phyloP scores from a whole-genome alignment of 352 stramenopile genomes.

The Pythium folliculosum region DNA sequence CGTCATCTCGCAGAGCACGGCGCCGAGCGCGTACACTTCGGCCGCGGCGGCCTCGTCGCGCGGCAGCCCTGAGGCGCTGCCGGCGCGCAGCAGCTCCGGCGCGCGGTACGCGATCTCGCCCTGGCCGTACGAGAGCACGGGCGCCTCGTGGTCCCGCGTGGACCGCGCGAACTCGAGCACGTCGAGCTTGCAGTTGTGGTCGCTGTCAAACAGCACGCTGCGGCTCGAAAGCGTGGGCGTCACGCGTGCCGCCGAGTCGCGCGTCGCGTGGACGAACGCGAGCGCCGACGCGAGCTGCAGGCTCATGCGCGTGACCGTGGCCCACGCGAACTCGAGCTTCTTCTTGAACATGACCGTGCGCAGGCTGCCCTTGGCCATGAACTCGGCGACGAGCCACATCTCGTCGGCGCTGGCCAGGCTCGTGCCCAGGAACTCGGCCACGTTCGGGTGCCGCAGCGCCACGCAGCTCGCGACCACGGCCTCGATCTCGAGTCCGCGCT shows the following conservation, averaged over 20 bases:
- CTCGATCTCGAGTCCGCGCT: constrained; percentile 45
- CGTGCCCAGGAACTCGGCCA: constrained; percentile 68
- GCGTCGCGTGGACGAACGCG: constrained; percentile 49
- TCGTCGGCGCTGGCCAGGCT: constrained; percentile 59
- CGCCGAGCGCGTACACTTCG: constrained; percentile 71
- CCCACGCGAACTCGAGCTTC: constrained; percentile 57
- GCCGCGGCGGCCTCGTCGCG: constrained; percentile 27
- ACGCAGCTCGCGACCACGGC: constrained; percentile 51
- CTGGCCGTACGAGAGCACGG: constrained; percentile 50
- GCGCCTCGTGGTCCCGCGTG: constrained; percentile 43
- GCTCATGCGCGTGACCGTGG: constrained; percentile 49
- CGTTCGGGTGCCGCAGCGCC: constrained; percentile 64
- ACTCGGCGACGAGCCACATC: constrained; percentile 70
- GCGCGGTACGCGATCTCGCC: constrained; percentile 58
- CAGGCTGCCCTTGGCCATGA: constrained; percentile 73
- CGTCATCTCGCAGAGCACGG: constrained; percentile 78
- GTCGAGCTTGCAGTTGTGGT: constrained; percentile 76
- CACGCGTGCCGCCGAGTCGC: constrained; percentile 29
- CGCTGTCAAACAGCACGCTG: constrained; percentile 54
- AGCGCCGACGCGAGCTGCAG: constrained; percentile 52
- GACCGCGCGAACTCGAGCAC: constrained; percentile 68
- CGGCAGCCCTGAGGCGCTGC: not conserved
- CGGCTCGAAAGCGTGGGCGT: constrained; percentile 57
- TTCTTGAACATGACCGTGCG: constrained; percentile 50
- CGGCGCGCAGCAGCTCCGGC: constrained; percentile 51